A percentile compares a stretch with the other conserved stretches of the same genome.
Conservation (phyloP, 1,284 basidiomycete genomes). For the Sphagnurus paluster region DNA sequence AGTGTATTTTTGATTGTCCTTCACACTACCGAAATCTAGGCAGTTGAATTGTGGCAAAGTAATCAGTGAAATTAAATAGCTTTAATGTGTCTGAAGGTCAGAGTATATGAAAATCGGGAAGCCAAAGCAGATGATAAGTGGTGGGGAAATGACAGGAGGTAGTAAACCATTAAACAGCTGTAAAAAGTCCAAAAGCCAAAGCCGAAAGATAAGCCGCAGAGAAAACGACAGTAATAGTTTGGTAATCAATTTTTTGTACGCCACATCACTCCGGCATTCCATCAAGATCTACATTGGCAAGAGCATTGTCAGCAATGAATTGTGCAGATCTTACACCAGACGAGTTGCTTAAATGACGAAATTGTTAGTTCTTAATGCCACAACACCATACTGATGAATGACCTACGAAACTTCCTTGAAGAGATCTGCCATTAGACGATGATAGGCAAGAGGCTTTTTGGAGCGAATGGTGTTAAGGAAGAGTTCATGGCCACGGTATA, state of each 20-base stretch:
- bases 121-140: too few species aligned
- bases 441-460: constrained; percentile 4
- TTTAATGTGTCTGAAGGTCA: too few species aligned
- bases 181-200: too few species aligned
- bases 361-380: background rate
- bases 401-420: constrained; percentile 12
- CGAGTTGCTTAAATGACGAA: background rate
- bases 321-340: background rate
- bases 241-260: background rate
- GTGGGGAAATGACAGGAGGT: too few species aligned
- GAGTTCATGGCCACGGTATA: constrained; percentile 7
- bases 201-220: too few species aligned
- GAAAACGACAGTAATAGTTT: background rate
- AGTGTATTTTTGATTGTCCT: too few species aligned
- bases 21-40: too few species aligned
- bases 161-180: too few species aligned
- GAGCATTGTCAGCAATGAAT: constrained; percentile 1
- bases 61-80: too few species aligned
- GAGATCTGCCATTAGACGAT: constrained; percentile 15
- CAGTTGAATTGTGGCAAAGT: too few species aligned
- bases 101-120: too few species aligned
- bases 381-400: background rate
- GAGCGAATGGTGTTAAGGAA: constrained; percentile 12
- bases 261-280: constrained; percentile 8
- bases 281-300: constrained; percentile 6